Evolutionary conservation across 768 basidiomycete species (phyloP), one percentile per base, ranked within the genome.

Genomic region (Tricholoma sp.): DNA sequence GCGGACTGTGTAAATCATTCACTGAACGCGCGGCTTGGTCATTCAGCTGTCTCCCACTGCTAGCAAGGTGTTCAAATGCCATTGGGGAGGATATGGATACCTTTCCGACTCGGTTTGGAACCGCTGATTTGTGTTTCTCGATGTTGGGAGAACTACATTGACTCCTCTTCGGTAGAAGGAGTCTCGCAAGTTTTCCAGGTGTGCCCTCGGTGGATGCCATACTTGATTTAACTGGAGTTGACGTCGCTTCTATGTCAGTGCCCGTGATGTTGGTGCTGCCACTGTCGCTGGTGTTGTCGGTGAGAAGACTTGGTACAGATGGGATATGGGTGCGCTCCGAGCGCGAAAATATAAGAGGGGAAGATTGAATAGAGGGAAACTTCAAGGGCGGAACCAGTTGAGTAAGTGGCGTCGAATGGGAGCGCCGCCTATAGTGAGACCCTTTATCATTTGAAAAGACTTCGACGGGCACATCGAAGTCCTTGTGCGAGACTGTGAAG

Each of bases 341-440:
- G 46, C 12, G 16, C 5, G 55, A 31, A 18, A 21, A 39, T 6
- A 39, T 34, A 12, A 43, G 16, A 29, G 47, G 12, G 9, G 37
- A 21, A 32, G 57, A 21, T 43, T 61, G 43, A 34, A 52, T 39
- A 12, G 22, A 22, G 16, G 53, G 50, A 18, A 52, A 58, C n/a
- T 34, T 34, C n/a, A 54, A 21, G 43, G 50, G 54, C 5, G 52
- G 37, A 7, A 37, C 27, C 22, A 41, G 39, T 16, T 58, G 61
- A 1, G 52, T 52, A 18, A 55, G 52, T n/a, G 57, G 56, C 12
- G 59, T 55, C 5, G 63, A 63, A 43, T 64, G 66, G 19, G 66
- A 66, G n/a, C 63, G 65, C 18, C 58, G 57, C 37, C 63, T 43
- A 29, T 67, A 64, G 50, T 65, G 64, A 45, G 27, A 35, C 22